A percentile compares a stretch with the other conserved stretches of the same genome.
Conservation (phyloP, 352 stramenopile genomes). For the Pythium sukuiense region DNA sequence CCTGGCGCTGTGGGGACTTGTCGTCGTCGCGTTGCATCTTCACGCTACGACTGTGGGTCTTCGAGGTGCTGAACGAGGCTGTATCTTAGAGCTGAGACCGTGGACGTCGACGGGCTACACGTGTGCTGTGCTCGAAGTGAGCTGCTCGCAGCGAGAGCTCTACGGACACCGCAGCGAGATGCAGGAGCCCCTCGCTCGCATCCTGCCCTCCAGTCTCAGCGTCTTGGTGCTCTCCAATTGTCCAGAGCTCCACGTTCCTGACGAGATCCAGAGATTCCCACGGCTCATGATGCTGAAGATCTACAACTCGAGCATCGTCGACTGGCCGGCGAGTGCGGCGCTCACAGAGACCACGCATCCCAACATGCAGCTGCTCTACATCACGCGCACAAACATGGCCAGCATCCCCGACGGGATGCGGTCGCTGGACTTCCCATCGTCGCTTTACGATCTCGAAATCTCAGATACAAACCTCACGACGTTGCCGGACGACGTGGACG, state of each 20-base stretch:
- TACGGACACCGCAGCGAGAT: not conserved
- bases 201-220: not conserved
- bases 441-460: constrained; percentile 9
- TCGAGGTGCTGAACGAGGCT: not conserved
- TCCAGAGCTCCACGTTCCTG: constrained; percentile 5
- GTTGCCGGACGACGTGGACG: not conserved
- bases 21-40: constrained; percentile 14
- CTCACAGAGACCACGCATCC: constrained; percentile 4
- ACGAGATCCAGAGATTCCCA: not conserved
- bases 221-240: constrained; percentile 16
- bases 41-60: not conserved
- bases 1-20: constrained; percentile 13
- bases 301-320: constrained; percentile 21
- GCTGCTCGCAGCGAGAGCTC: constrained; percentile 18
- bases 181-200: not conserved
- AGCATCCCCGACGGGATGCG: constrained; percentile 1
- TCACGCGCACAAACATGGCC: constrained; percentile 8
- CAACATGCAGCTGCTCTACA: not conserved
- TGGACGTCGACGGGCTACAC: constrained; percentile 16
- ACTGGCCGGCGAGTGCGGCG: not conserved
- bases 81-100: constrained; percentile 25
- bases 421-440: constrained; percentile 2
- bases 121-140: constrained; percentile 25
- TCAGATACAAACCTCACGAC: constrained; percentile 4
- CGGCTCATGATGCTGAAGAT: constrained; percentile 16